Percentiles rank a stretch among this genome's conserved stretches.
Conservation (phyloP, 73 alveolate species). For the Stentor coeruleus region DNA sequence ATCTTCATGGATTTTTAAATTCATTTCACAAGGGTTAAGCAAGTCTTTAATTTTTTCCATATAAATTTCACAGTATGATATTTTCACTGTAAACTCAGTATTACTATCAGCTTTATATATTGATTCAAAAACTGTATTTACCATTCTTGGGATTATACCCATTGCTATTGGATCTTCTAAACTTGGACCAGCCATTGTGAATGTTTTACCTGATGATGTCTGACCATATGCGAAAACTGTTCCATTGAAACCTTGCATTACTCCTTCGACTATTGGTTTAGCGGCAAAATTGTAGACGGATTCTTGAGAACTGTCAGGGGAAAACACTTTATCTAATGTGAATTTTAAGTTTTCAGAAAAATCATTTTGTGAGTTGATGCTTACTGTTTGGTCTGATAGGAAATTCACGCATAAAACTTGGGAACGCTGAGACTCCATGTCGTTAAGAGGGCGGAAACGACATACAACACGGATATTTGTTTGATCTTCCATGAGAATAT, state of each 20-base stretch:
- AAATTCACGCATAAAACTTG: too few species aligned
- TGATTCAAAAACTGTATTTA: slow-evolving; percentile 60
- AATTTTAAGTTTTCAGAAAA: too few species aligned
- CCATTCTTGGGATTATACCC: slow-evolving; percentile 94
- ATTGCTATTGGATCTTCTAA: too few species aligned
- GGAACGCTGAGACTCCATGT: slow-evolving; percentile 33
- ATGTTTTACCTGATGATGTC: slow-evolving; percentile 94
- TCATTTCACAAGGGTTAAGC: slow-evolving; percentile 75
- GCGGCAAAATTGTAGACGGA: slow-evolving; percentile 43
- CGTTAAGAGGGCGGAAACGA: slow-evolving; percentile 45
- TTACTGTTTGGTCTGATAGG: too few species aligned
- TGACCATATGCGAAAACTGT: slow-evolving; percentile 95
- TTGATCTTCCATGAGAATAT: too few species aligned
- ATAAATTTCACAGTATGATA: slow-evolving; percentile 80
- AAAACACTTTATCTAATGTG: slow-evolving; percentile 42
- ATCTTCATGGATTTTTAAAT: slow-evolving; percentile 83
- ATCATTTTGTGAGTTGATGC: too few species aligned
- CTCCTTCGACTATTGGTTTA: slow-evolving; percentile 44
- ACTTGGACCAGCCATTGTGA: slow-evolving; percentile 91
- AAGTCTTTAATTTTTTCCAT: slow-evolving; percentile 84
- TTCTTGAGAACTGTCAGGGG: slow-evolving; percentile 36
- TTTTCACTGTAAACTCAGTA: slow-evolving; percentile 70
- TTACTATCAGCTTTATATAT: slow-evolving; percentile 57
- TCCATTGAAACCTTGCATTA: slow-evolving; percentile 89
- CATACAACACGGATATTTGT: slow-evolving; percentile 43